A percentile compares a stretch with the other conserved stretches of the same genome.
Evolutionary conservation across 2,329 filamentous ascomycete species (phyloP).

Genomic region (Pseudogymnoascus sp.): DNA sequence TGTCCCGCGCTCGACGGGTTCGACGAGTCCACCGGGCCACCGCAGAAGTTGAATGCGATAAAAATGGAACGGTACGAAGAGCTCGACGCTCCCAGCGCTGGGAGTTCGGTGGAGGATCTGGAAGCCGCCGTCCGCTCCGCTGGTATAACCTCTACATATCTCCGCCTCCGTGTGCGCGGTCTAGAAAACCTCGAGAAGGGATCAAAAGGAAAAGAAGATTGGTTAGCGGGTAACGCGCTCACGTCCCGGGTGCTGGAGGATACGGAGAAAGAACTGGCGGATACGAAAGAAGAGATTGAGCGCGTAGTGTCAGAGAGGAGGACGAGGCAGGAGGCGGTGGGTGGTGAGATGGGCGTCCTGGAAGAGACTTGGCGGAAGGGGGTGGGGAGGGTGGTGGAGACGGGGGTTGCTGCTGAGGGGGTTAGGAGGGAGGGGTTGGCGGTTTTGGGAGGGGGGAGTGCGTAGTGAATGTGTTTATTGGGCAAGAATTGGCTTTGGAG

Average conservation of each 20-base stretch:
- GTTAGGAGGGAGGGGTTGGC: conserved; percentile 60
- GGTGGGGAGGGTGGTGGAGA: conserved; percentile 73
- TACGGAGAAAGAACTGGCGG: conserved; percentile 68
- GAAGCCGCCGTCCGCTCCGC: neutral
- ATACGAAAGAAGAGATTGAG: conserved; percentile 61
- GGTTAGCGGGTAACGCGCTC: conserved; percentile 78
- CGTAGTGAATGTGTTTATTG: conserved; percentile 13
- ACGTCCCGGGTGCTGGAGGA: conserved; percentile 62
- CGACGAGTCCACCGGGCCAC: neutral
- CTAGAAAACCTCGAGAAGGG: conserved; percentile 68
- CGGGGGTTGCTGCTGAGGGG: conserved; percentile 73
- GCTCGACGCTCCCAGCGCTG: conserved; percentile 47
- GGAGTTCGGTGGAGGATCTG: neutral
- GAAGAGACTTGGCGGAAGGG: conserved; percentile 74
- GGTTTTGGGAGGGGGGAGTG: conserved; percentile 41
- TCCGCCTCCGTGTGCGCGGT: conserved; percentile 38
- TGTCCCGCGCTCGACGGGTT: neutral
- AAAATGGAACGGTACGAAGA: conserved; percentile 79
- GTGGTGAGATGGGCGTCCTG: conserved; percentile 62
- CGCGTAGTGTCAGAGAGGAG: conserved; percentile 62
- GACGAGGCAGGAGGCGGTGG: conserved; percentile 59
- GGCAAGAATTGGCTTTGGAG: conserved; percentile 13
- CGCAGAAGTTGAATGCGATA: conserved; percentile 44
- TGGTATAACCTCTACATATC: conserved; percentile 32
- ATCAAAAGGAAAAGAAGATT: conserved; percentile 70